These are phyloP conservation scores for Collybia nuda DNA, from an alignment of 768 basidiomycete species.

Conservation along the genomic window DNA sequence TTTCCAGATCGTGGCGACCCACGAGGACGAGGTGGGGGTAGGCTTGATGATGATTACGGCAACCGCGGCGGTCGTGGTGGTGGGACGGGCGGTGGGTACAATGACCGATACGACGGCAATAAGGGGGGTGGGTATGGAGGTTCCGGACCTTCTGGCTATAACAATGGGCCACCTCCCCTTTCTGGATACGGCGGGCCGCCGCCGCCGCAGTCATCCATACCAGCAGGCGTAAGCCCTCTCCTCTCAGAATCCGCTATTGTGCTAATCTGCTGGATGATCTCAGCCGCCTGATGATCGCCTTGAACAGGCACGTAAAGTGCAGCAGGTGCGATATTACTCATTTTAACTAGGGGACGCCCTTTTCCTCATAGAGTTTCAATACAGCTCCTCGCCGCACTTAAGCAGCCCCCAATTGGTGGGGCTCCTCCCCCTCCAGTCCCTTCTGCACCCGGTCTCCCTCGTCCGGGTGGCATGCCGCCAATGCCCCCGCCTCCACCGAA, in stretches of 20 bases:
- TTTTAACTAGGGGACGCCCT: neutral
- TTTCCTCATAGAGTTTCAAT: neutral
- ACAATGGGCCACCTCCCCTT: conserved; percentile 20
- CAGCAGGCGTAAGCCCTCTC: conserved; percentile 5
- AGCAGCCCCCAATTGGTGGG: conserved; percentile 38
- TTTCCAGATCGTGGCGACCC: conserved; percentile 31
- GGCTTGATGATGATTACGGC: conserved; percentile 43
- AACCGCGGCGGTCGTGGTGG: conserved; percentile 23
- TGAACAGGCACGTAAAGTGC: conserved; percentile 86
- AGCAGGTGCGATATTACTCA: conserved; percentile 48
- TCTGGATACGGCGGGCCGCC: conserved; percentile 25
- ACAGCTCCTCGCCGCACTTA: conserved; percentile 5
- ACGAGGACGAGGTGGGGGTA: conserved; percentile 35
- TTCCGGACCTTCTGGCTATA: conserved; percentile 25
- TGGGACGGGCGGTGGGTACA: conserved; percentile 39
- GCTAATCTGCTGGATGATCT: conserved; percentile 1
- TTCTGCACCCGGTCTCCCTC: conserved; percentile 30
- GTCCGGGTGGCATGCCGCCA: conserved; percentile 28
- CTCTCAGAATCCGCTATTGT: neutral
- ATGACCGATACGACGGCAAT: conserved; percentile 39
- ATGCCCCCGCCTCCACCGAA: conserved; percentile 33
- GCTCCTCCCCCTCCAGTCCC: conserved; percentile 26
- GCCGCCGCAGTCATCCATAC: conserved; percentile 27
- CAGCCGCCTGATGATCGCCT: conserved; percentile 73
- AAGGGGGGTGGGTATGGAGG: conserved; percentile 33